Conservation (phyloP, 2,329 filamentous ascomycete genomes). For the Calonectria henricotiae region DNA sequence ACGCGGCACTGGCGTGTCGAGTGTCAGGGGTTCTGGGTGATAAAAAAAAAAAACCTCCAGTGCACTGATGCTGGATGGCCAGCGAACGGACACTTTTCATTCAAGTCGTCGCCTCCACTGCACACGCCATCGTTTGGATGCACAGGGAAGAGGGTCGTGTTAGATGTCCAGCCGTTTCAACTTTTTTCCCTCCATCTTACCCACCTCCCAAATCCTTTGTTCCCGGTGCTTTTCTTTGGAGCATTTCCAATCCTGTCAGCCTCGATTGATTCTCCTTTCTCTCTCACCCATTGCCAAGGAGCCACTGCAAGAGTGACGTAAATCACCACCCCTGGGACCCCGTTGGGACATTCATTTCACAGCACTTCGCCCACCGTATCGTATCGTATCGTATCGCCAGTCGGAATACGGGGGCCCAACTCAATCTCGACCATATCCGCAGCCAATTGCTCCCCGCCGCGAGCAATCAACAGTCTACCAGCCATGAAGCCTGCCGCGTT, state of each 20-base stretch:
- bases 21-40: constrained; percentile 33
- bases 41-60: constrained; percentile 30
- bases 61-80: not conserved
- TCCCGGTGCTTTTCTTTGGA: constrained; percentile 19
- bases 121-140: constrained; percentile 22
- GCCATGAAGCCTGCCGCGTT: constrained; percentile 28
- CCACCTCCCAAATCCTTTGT: not conserved
- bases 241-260: not conserved
- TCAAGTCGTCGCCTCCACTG: constrained; percentile 19
- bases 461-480: not conserved
- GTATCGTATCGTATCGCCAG: not conserved
- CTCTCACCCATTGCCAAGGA: not conserved
- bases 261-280: constrained; percentile 2
- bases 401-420: not conserved
- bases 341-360: constrained; percentile 13
- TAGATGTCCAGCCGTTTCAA: not conserved
- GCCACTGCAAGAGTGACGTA: not conserved
- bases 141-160: constrained; percentile 13
- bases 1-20: constrained; percentile 37
- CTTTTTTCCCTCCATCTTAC: constrained; percentile 3
- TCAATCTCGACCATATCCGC: not conserved
- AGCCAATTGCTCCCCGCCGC: constrained; percentile 14
- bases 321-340: not conserved
- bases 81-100: constrained; percentile 12
- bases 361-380: not conserved